phyloP scores from a whole-genome alignment of 2,329 filamentous ascomycete species.

The Harringtonia lauricola region DNA sequence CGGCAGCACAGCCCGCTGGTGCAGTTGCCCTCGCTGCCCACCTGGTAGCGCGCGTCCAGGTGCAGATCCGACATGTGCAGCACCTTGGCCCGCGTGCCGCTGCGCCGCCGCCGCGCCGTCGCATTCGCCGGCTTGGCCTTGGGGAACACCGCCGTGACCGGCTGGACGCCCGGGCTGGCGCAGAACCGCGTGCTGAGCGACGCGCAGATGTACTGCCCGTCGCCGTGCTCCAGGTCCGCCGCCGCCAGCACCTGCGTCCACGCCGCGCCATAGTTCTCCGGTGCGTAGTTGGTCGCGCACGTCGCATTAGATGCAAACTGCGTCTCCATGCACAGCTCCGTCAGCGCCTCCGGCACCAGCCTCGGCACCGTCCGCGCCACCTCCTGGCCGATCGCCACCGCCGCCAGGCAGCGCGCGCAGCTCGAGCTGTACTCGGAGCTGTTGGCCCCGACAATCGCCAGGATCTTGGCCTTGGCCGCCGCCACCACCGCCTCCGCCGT shows the following conservation, averaged over 20 bases:
- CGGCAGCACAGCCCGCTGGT: constrained; percentile 50
- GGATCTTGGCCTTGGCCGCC: constrained; percentile 29
- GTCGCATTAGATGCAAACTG: constrained; percentile 31
- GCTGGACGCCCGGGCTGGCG: constrained; percentile 28
- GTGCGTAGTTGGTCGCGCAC: constrained; percentile 35
- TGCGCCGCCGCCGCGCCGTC: constrained; percentile 29
- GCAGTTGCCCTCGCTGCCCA: constrained; percentile 42
- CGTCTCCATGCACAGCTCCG: constrained; percentile 36
- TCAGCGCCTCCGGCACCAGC: constrained; percentile 36
- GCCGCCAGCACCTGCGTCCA: constrained; percentile 46
- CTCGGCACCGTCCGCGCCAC: constrained; percentile 36
- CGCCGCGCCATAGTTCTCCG: constrained; percentile 37
- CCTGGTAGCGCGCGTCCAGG: constrained; percentile 39
- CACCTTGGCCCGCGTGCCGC: constrained; percentile 40
- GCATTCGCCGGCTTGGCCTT: constrained; percentile 39
- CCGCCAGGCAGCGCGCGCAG: constrained; percentile 42
- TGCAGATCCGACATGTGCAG: constrained; percentile 52
- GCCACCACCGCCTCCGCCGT: constrained; percentile 29
- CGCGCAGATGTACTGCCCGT: constrained; percentile 47
- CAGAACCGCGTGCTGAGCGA: constrained; percentile 36
- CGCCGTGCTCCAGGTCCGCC: constrained; percentile 39
- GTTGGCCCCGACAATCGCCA: constrained; percentile 28
- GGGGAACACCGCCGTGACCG: constrained; percentile 37
- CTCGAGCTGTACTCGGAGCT: constrained; percentile 23
- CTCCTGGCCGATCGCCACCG: constrained; percentile 36